Percentiles rank a stretch among this genome's conserved stretches.
Evolutionary conservation across 1,284 basidiomycete species (phyloP).

Genomic region (Cutaneotrichosporon spelunceum): DNA sequence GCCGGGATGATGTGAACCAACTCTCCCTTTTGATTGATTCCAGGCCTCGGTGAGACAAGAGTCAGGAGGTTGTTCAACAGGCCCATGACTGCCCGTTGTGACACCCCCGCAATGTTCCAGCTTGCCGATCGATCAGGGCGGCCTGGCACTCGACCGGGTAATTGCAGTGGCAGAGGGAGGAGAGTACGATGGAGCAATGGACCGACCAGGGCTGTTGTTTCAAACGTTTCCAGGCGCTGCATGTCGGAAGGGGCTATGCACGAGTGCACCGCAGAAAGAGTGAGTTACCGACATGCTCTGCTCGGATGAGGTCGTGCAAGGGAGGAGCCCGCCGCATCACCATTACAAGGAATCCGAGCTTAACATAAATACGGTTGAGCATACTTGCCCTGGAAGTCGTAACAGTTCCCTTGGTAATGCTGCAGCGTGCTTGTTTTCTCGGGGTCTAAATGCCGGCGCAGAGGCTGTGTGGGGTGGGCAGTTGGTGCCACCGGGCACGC

Average conservation of each 20-base stretch:
- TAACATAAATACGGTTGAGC: neutral
- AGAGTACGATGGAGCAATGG: neutral
- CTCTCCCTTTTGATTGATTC: neutral
- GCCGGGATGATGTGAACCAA: neutral
- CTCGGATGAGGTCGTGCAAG: neutral
- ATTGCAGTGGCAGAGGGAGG: neutral
- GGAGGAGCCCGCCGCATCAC: neutral
- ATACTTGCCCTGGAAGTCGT: neutral
- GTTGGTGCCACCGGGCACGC: too few relatives aligned
- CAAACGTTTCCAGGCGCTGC: slow-evolving; percentile 5
- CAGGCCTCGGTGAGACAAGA: neutral
- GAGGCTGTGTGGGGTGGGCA: neutral
- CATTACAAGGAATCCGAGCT: neutral
- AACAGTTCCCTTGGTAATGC: neutral
- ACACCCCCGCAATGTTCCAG: neutral
- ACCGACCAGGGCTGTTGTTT: slow-evolving; percentile 1
- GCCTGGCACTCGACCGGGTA: neutral
- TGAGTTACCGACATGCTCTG: neutral
- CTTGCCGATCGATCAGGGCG: neutral
- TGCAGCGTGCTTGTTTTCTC: neutral
- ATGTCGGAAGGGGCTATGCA: neutral
- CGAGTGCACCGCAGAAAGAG: neutral
- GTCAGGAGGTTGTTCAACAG: neutral
- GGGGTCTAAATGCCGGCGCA: neutral
- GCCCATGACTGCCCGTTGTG: neutral